Evolutionary conservation across 306 rosid genomes (phyloP), one percentile per base, ranked within the genome.

Genomic region (Nissolia schottii): DNA sequence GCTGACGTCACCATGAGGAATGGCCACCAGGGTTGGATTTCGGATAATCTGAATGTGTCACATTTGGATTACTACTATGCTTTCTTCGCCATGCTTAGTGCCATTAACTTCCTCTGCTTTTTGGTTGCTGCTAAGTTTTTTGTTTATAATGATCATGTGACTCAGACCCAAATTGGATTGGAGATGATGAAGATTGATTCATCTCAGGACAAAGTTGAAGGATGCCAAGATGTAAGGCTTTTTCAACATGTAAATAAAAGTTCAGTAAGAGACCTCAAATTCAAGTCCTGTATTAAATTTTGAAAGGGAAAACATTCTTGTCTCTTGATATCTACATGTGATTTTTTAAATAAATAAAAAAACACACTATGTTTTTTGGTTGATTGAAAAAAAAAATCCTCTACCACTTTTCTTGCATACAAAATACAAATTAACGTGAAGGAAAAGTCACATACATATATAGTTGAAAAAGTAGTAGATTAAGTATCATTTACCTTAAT

Each of bases 21-120:
- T 9, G 86, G 85, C 46, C 81, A 70, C 14, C 76, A 50, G 66
- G 87, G 93, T 61, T 89, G 97, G 96, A 56, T 92, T 81, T 74
- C 83, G 85, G 85, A 88, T 67, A 89, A 91, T 78, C 79, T 88
- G 2, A 91, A 91, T 22, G 60, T 74, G 2, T 90, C 95, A 3
- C 95, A 40, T 78, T 67, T 88, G 31, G 91, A 88, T 74, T 83
- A 92, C 27, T 88, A 80, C 37, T 89, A 83, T 50, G 90, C 93
- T 27, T 79, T 90, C 73, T 51, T 89, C 84, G 88, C 87, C 9
- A 23, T 64, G n/a, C 40, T 89, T 28, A 78, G 89, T 78, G 60
- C 77, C 41, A 32, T 90, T 55, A 92, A 92, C 79, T 77, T 83
- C 27, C 57, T 92, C 48, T 86, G 84, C 84, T 89, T 86, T 69